Base-by-base conservation (phyloP, 495 filamentous ascomycete species). In the Aspergillus panamensis region DNA sequence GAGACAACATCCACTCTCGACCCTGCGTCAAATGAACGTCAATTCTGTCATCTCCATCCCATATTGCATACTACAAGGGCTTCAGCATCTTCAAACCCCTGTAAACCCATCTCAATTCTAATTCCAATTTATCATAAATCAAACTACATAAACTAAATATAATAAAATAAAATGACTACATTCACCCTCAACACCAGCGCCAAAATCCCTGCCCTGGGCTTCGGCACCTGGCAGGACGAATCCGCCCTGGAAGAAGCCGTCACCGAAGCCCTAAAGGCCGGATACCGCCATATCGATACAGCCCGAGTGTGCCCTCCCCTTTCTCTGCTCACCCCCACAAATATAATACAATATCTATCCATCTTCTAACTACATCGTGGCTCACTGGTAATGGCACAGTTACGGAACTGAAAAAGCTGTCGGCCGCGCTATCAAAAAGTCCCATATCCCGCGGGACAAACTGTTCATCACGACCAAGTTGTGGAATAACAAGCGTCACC, bases 391-490 rank as follows among this genome's bases (percentile, higher is more conserved):
- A 5, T 25, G 5, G 2, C 0, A 17, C 20, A 81, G 77, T 48
- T 86, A 82, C 64, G 74, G 68, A 20, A 80, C 78, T 43, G 75
- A 82, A 45, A 59, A 74, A 53, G 75, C 73, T 58, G 81, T 81
- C 7, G 86, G 86, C 6, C 63, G 74, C 20, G 85, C 79, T 25
- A 84, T 88, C 68, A 74, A 75, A 81, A 29, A 76, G 79, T 47
- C 73, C 75, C 25, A 65, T 85, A n/a, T 73, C 80, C 19, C 82
- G 87, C 37, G 68, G 79, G 16, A 25, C 5, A 74, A 88, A 33
- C 67, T 88, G 55, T 89, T 87, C 73, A 72, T 89, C n/a, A 87
- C 86, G 4, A 83, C 77, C 55, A 90, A 90, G 69, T 69, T 89
- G 16, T 89, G 85, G 86, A 86, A 84, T 69, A 81, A 82, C 48